A percentile compares a stretch with the other conserved stretches of the same genome.
Conservation (phyloP, 495 filamentous ascomycete genomes). For the Daldinia loculata region DNA sequence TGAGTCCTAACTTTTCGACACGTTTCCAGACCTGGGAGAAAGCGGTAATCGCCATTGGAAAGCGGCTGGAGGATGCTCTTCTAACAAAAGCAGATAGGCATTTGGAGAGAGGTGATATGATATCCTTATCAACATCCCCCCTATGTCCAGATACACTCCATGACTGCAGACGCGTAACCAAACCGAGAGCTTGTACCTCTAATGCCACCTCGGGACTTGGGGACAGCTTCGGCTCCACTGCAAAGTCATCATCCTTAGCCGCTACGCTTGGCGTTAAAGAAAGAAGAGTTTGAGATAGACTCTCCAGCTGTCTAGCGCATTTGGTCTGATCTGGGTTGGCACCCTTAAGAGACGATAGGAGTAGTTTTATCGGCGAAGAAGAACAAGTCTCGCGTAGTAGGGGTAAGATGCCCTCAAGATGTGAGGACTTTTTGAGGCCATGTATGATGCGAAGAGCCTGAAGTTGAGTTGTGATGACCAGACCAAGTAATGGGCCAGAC, state of each 20-base stretch:
- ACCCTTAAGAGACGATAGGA: slow-evolving; percentile 61
- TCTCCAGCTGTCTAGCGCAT: slow-evolving; percentile 73
- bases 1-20: slow-evolving; percentile 38
- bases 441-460: slow-evolving; percentile 61
- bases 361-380: slow-evolving; percentile 73
- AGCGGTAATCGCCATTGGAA: slow-evolving; percentile 35
- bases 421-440: slow-evolving; percentile 57
- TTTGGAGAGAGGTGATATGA: slow-evolving; percentile 72
- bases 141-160: slow-evolving; percentile 78
- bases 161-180: slow-evolving; percentile 71
- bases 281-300: slow-evolving; percentile 71
- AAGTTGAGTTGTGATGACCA: slow-evolving; percentile 64
- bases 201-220: slow-evolving; percentile 68
- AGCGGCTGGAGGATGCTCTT: slow-evolving; percentile 53
- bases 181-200: slow-evolving; percentile 70
- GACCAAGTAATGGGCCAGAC: slow-evolving; percentile 52
- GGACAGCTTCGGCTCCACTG: slow-evolving; percentile 57
- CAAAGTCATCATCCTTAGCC: slow-evolving; percentile 59
- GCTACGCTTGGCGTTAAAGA: slow-evolving; percentile 68
- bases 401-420: slow-evolving; percentile 59
- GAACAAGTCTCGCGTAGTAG: slow-evolving; percentile 54
- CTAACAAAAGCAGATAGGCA: slow-evolving; percentile 70
- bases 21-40: slow-evolving; percentile 44
- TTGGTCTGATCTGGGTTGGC: slow-evolving; percentile 61
- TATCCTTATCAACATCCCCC: slow-evolving; percentile 71